Evolutionary conservation across 257 asterid species (phyloP).

Genomic region (Echium plantagineum): DNA sequence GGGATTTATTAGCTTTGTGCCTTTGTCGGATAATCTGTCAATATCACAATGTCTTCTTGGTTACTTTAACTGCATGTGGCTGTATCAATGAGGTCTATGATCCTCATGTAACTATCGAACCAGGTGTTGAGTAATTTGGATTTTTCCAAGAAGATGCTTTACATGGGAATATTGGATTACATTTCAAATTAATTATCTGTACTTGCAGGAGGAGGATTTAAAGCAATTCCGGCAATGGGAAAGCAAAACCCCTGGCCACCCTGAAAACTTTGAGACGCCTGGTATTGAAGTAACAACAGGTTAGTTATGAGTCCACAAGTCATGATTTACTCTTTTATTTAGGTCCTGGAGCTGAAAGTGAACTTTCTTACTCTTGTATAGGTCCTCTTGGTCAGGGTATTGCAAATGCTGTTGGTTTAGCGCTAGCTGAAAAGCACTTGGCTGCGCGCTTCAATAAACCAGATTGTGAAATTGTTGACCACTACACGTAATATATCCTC

Average conservation of each 20-base stretch:
- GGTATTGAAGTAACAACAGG: conserved; percentile 81
- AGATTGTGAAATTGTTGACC: conserved; percentile 56
- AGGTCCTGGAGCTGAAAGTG: conserved; percentile 4
- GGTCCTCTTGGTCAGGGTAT: conserved; percentile 93
- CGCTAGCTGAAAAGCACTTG: conserved; percentile 70
- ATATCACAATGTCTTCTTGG: too few species aligned
- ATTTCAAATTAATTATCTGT: conserved; percentile 11
- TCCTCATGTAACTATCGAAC: too few species aligned
- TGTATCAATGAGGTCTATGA: too few species aligned
- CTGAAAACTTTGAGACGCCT: conserved; percentile 71
- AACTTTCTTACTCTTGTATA: conserved; percentile 16
- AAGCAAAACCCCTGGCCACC: conserved; percentile 76
- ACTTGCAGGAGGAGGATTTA: conserved; percentile 51
- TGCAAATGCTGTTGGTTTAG: conserved; percentile 80
- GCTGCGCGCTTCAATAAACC: conserved; percentile 80
- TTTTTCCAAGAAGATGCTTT: background rate
- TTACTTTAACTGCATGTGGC: too few species aligned
- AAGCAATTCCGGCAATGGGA: conserved; percentile 67
- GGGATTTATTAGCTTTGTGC: too few species aligned
- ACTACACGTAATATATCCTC: conserved; percentile 47
- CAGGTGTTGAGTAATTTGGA: background rate
- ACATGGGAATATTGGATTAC: background rate
- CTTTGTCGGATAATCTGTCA: too few species aligned
- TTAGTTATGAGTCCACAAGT: conserved; percentile 10
- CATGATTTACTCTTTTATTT: background rate